Evolutionary conservation across 129 eudicot species (phyloP), one percentile per base, ranked within the genome.

Genomic region (Artemisia argyi): DNA sequence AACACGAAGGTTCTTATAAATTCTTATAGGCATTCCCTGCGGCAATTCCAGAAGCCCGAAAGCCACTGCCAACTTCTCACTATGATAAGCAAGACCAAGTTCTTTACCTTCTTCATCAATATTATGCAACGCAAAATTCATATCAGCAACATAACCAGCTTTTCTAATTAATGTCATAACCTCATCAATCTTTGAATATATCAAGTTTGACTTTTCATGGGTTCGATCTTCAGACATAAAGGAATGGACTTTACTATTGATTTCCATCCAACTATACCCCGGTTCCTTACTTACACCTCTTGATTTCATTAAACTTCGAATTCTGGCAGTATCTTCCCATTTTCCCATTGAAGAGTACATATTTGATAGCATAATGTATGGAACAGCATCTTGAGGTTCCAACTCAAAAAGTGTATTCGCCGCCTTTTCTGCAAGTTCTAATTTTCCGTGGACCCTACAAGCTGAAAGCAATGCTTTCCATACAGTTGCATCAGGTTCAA

Each of bases 41-140:
- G 95, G 91, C 82, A 85, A 59, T 35, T 77, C 81, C 48, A 90
- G 57, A 47, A 90, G 84, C 66, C 89, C 95, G 65, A 87, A 90
- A 24, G 97, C 97, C 69, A 90, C 87, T 0, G 97, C 97, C 74
- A 90, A 72, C 77, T 91, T 91, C 81, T 91, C 97, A 56, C 97
- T 80, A 39, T 91, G 97, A 85, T 91, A 88, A 20, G 92, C 86
- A 68, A 91, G 89, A 11, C 96, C 84, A 32, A 76, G 79, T 35
- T 80, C 87, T 80, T 86, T 91, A 42, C 73, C 90, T 84, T 91
- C 88, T 72, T 88, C 97, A 63, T 86, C 85, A 17, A 84, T 79
- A 59, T 91, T 88, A 63, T 91, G 96, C 65, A 91, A 88, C 1
- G 97, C 90, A 56, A 84, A 91, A 57, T 66, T 86, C 84, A 84